Evolutionary conservation across 2,329 filamentous ascomycete genomes (phyloP).

Genomic region (Nannizziopsis barbatae): DNA sequence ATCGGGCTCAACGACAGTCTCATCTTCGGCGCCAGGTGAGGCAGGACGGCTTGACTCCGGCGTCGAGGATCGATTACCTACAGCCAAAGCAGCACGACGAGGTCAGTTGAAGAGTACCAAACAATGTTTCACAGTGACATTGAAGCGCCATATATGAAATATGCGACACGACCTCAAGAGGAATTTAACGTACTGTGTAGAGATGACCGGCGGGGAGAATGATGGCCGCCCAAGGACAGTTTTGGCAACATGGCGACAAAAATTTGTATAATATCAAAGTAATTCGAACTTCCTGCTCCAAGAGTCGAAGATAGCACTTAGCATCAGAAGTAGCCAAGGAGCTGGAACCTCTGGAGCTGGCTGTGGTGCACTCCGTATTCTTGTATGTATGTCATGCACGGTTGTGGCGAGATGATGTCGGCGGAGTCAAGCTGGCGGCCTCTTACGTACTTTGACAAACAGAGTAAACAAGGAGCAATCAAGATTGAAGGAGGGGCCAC

Average conservation of each 20-base stretch:
- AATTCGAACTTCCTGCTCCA: neutral
- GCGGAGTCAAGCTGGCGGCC: constrained; percentile 2
- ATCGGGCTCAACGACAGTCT: constrained; percentile 74
- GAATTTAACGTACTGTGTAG: constrained; percentile 26
- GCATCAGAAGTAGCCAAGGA: neutral
- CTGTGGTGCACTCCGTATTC: neutral
- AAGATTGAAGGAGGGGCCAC: neutral
- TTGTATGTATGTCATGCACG: neutral
- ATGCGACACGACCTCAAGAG: too few relatives aligned
- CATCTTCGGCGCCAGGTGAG: constrained; percentile 51
- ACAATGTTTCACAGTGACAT: neutral
- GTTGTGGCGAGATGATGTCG: constrained; percentile 6
- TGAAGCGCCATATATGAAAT: too few relatives aligned
- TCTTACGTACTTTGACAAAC: constrained; percentile 4
- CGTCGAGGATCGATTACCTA: constrained; percentile 43
- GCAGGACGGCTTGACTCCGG: constrained; percentile 34
- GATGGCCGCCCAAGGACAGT: constrained; percentile 19
- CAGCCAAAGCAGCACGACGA: neutral
- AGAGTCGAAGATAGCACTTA: neutral
- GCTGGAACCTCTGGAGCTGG: neutral
- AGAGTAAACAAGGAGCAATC: too few relatives aligned
- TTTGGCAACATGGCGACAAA: constrained; percentile 22
- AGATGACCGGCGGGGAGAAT: constrained; percentile 28
- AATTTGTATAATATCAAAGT: constrained; percentile 15
- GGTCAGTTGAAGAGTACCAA: neutral